Percentiles rank a stretch among this genome's conserved stretches.
These are phyloP conservation scores for Botrytis fabae DNA, from an alignment of 2,329 filamentous ascomycete genomes.

Conservation along the genomic window DNA sequence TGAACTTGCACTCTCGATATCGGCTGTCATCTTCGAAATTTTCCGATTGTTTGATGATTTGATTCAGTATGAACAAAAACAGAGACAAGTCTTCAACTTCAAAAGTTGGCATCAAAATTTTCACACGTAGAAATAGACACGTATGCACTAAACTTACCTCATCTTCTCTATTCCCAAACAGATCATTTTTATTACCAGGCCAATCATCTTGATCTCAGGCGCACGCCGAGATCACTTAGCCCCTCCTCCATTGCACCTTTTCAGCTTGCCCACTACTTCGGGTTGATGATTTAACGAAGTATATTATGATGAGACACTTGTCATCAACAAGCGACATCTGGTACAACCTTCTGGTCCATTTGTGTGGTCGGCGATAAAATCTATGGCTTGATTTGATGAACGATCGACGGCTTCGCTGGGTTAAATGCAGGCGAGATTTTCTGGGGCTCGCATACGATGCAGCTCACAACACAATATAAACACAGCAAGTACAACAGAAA, in stretches of 20 bases:
- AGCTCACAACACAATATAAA: background rate
- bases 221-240: background rate
- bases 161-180: background rate
- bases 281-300: constrained; percentile 12
- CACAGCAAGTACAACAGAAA: background rate
- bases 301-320: constrained; percentile 8
- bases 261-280: background rate
- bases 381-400: constrained; percentile 8
- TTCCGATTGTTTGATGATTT: constrained; percentile 8
- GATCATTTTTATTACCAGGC: background rate
- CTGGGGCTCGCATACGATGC: background rate
- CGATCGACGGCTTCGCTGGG: background rate
- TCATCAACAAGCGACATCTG: background rate
- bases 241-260: constrained; percentile 7
- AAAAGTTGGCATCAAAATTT: background rate
- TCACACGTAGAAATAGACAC: constrained; percentile 13
- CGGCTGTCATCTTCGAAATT: constrained; percentile 9
- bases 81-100: background rate
- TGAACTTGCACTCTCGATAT: constrained; percentile 11
- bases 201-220: constrained; percentile 2
- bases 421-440: background rate
- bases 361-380: constrained; percentile 8
- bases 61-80: background rate
- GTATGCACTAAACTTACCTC: constrained; percentile 5
- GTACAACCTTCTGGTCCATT: background rate